Evolutionary conservation across 129 eudicot species (phyloP), one percentile per base, ranked within the genome.

Genomic region (Flaveria sonorensis): DNA sequence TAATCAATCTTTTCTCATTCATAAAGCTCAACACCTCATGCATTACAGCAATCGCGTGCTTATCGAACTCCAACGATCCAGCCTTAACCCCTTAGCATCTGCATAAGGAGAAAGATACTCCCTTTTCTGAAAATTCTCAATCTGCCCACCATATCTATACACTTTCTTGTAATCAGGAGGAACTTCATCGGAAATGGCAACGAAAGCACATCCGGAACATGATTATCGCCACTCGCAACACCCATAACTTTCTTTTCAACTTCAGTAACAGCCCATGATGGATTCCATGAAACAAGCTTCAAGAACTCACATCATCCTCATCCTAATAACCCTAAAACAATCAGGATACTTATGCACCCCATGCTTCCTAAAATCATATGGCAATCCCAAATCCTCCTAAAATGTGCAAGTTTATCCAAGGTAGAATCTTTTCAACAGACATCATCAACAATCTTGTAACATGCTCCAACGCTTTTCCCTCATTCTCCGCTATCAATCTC

Each of bases 41-140:
- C 97, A 94, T 89, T 30, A 94, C 89, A 0, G 98, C 98, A 48
- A 94, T 91, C n/a, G 97, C 98, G 81, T 97, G 84, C 68, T 94
- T 94, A 87, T 94, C 92, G 47, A 94, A 94, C 70, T 94, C 98
- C 6, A 39, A 81, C 1, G 96, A 89, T 36, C 98, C 97, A 0
- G 93, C 93, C 78, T 83, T 84, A 13, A 91, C 68, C 82, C 92
- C 15, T 83, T 85, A 26, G 96, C 97, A 89, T 94, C 94, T 3
- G 96, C 96, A 76, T 94, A 94, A 12, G 36, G 98, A 9, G 98
- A 94, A 75, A 87, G 79, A 86, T 91, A 89, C 70, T 66, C 84
- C 83, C 91, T 80, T 78, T 89, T 80, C 91, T 30, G 98, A 78
- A 94, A 94, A 79, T 87, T 72, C 40, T 83, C 92, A 70, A 94